Evolutionary conservation across 2,329 filamentous ascomycete species (phyloP).

Genomic region (Trichoderma asperellum): DNA sequence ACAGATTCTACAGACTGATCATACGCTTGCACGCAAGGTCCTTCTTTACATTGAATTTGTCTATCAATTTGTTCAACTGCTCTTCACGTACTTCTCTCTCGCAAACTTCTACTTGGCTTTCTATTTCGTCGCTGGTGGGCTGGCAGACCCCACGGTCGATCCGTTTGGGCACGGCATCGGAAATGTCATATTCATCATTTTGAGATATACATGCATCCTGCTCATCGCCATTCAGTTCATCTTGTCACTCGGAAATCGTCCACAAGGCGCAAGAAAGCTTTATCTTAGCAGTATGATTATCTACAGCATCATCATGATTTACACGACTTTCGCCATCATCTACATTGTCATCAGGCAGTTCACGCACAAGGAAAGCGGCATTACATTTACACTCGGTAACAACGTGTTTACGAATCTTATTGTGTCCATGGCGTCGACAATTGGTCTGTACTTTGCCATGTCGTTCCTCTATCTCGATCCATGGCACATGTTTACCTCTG

Average conservation of each 20-base stretch:
- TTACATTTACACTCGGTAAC: conserved; percentile 67
- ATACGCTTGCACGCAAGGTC: conserved; percentile 85
- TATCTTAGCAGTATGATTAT: conserved; percentile 86
- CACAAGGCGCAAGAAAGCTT: conserved; percentile 89
- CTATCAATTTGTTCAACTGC: conserved; percentile 88
- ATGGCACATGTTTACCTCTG: conserved; percentile 98
- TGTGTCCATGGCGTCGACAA: conserved; percentile 82
- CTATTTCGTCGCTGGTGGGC: conserved; percentile 93
- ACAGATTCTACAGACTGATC: conserved; percentile 92
- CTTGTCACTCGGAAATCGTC: conserved; percentile 91
- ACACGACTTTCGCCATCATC: conserved; percentile 86
- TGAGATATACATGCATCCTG: conserved; percentile 83
- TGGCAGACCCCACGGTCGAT: conserved; percentile 77
- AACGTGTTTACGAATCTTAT: conserved; percentile 96
- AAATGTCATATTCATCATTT: conserved; percentile 79
- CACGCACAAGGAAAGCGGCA: conserved; percentile 49
- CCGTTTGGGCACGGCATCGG: conserved; percentile 90
- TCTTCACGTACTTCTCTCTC: conserved; percentile 97
- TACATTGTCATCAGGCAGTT: conserved; percentile 90
- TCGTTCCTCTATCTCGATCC: conserved; percentile 95
- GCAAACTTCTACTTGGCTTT: conserved; percentile 99
- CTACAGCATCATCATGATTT: conserved; percentile 94
- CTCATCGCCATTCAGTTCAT: conserved; percentile 96
- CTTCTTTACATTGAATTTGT: conserved; percentile 93
- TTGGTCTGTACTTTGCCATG: conserved; percentile 95